Evolutionary conservation across 805 yeast species (phyloP).

Genomic region (Candida adriatica): DNA sequence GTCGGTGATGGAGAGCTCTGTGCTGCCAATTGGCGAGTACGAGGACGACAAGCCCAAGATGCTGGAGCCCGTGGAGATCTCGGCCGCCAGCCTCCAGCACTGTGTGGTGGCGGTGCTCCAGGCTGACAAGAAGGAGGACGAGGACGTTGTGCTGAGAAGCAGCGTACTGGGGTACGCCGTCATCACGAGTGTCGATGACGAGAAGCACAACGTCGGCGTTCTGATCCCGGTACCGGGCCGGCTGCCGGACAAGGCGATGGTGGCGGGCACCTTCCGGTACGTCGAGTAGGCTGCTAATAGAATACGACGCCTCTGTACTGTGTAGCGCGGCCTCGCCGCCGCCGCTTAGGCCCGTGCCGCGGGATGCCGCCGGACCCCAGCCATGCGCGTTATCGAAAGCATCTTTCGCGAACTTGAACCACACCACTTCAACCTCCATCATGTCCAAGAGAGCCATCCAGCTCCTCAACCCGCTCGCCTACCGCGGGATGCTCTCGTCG

Average conservation of each 20-base stretch:
- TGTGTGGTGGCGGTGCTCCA: constrained; percentile 62
- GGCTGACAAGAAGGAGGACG: constrained; percentile 39
- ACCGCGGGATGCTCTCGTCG: constrained; percentile 17
- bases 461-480: constrained; percentile 20
- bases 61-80: constrained; percentile 35
- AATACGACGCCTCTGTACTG: too few relatives aligned
- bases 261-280: constrained; percentile 76
- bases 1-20: constrained; percentile 17
- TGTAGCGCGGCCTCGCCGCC: too few relatives aligned
- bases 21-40: constrained; percentile 22
- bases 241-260: constrained; percentile 65
- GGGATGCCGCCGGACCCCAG: too few relatives aligned
- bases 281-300: constrained; percentile 68
- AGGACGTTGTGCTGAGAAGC: constrained; percentile 42
- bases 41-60: constrained; percentile 21
- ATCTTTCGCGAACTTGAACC: too few relatives aligned
- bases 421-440: background rate
- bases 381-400: too few relatives aligned
- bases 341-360: too few relatives aligned
- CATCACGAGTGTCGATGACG: constrained; percentile 57
- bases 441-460: constrained; percentile 23
- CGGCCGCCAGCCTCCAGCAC: constrained; percentile 58
- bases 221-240: constrained; percentile 85
- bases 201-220: constrained; percentile 58
- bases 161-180: constrained; percentile 73